Conservation (phyloP, 805 yeast species). For the Wickerhamiella azymoides region DNA sequence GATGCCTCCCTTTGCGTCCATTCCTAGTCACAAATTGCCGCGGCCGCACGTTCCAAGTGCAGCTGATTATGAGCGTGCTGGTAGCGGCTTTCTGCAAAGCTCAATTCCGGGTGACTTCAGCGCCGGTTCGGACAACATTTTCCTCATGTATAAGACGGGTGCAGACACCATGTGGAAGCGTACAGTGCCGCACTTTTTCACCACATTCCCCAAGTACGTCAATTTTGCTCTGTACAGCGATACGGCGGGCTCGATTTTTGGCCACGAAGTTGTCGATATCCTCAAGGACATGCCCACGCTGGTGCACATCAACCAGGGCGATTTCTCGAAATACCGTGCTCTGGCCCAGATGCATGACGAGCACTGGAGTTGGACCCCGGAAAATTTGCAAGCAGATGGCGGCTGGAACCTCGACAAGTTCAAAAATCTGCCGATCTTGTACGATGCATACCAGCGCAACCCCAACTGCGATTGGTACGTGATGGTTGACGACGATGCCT, state of each 20-base stretch:
- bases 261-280: constrained; percentile 24
- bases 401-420: constrained; percentile 28
- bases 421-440: constrained; percentile 28
- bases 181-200: constrained; percentile 25
- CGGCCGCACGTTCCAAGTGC: not conserved
- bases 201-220: constrained; percentile 24
- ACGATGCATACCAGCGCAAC: constrained; percentile 22
- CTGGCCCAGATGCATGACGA: constrained; percentile 17
- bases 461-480: constrained; percentile 26
- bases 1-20: too few relatives aligned
- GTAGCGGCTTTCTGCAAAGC: not conserved
- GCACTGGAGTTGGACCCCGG: constrained; percentile 18
- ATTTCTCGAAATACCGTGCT: constrained; percentile 20
- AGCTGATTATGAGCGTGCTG: not conserved
- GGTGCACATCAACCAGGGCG: constrained; percentile 11
- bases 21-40: too few relatives aligned
- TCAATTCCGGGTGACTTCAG: constrained; percentile 1
- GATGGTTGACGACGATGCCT: constrained; percentile 27
- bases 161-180: constrained; percentile 25
- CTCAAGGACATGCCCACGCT: constrained; percentile 17
- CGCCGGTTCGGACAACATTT: constrained; percentile 14
- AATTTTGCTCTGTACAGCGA: constrained; percentile 27
- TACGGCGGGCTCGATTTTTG: constrained; percentile 22
- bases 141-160: constrained; percentile 28
- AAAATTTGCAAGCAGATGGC: constrained; percentile 11